Evolutionary conservation across 768 basidiomycete species (phyloP).

Genomic region (Russula foetens): DNA sequence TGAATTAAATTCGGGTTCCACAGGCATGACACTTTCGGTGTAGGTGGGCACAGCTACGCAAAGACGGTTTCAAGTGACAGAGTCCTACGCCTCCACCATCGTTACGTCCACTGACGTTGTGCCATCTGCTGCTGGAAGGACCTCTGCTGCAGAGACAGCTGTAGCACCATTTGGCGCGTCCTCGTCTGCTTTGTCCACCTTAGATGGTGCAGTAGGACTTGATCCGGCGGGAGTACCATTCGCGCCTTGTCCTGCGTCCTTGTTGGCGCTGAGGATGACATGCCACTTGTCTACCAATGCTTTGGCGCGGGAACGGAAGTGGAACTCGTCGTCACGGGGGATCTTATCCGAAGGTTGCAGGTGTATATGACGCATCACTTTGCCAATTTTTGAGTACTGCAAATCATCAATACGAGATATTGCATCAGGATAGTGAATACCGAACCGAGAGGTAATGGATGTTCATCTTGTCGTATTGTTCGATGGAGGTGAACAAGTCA

Average conservation of each 20-base stretch:
- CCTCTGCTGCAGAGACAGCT: not conserved
- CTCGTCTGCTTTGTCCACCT: slow-evolving; percentile 9
- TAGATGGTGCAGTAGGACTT: slow-evolving; percentile 13
- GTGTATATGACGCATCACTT: slow-evolving; percentile 84
- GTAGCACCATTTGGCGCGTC: slow-evolving; percentile 4
- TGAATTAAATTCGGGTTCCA: slow-evolving; percentile 5
- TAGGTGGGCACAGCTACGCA: not conserved
- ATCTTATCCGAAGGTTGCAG: slow-evolving; percentile 45
- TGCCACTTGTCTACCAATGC: slow-evolving; percentile 68
- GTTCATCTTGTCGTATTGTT: slow-evolving; percentile 67
- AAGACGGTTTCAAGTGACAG: not conserved
- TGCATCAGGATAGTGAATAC: not conserved
- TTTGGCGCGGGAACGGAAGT: slow-evolving; percentile 63
- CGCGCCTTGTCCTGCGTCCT: slow-evolving; percentile 12
- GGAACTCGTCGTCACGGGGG: slow-evolving; percentile 57
- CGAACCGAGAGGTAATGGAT: slow-evolving; percentile 60
- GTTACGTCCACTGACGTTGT: slow-evolving; percentile 16
- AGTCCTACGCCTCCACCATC: slow-evolving; percentile 10
- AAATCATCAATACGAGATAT: not conserved
- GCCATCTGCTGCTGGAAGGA: slow-evolving; percentile 9
- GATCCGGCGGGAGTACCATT: slow-evolving; percentile 12
- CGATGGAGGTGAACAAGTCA: slow-evolving; percentile 65
- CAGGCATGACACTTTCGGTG: not conserved
- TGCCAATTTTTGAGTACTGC: slow-evolving; percentile 70
- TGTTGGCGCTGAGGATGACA: slow-evolving; percentile 37